Conservation (phyloP, 2,329 filamentous ascomycete species). For the Colletotrichum horii region DNA sequence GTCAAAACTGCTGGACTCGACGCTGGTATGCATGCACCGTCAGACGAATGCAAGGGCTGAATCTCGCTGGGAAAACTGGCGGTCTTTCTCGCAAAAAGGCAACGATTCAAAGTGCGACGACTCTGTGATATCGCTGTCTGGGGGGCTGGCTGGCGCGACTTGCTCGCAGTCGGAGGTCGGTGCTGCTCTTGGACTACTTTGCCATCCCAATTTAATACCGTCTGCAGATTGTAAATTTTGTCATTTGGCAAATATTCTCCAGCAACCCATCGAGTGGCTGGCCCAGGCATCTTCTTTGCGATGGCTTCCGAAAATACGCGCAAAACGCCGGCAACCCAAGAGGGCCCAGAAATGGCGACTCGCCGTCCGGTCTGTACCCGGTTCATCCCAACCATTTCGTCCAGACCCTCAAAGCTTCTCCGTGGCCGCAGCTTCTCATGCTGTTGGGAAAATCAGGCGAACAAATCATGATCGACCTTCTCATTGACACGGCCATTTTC, state of each 20-base stretch:
- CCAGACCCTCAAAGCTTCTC: slow-evolving; percentile 66
- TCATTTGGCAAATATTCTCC: slow-evolving; percentile 78
- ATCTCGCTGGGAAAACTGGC: slow-evolving; percentile 59
- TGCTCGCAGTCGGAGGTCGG: slow-evolving; percentile 70
- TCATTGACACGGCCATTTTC: slow-evolving; percentile 82
- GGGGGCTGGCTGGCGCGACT: slow-evolving; percentile 44
- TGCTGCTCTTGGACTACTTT: neutral
- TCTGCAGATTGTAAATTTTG: slow-evolving; percentile 74
- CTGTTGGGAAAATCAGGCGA: slow-evolving; percentile 80
- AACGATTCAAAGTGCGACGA: slow-evolving; percentile 66
- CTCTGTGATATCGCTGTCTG: slow-evolving; percentile 58
- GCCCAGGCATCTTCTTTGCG: slow-evolving; percentile 79
- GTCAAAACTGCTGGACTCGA: slow-evolving; percentile 68
- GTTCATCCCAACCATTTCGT: slow-evolving; percentile 74
- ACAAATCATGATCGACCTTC: slow-evolving; percentile 75
- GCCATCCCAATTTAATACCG: slow-evolving; percentile 8
- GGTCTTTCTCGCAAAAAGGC: slow-evolving; percentile 65
- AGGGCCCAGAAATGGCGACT: slow-evolving; percentile 28
- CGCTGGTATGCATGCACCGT: slow-evolving; percentile 65
- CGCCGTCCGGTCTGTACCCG: slow-evolving; percentile 70
- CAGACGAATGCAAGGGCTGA: slow-evolving; percentile 26
- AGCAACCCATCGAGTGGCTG: slow-evolving; percentile 51
- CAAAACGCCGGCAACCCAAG: slow-evolving; percentile 29
- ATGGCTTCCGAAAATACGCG: slow-evolving; percentile 71
- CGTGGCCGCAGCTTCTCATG: slow-evolving; percentile 78